Base-by-base conservation (phyloP, 331 rosid species). In the Quercus phellos region DNA sequence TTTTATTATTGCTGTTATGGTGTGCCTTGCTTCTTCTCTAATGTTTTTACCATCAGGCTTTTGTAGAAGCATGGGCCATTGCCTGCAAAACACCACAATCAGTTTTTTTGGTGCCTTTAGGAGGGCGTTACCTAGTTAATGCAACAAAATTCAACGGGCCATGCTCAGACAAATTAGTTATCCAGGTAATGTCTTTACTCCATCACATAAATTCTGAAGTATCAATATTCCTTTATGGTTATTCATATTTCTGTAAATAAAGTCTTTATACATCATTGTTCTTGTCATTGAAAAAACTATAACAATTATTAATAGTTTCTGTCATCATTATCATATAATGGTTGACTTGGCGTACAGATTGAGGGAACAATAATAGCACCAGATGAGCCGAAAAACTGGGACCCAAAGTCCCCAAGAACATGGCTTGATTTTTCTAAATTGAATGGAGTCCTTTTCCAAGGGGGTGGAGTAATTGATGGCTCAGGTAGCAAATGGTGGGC, bases 401-500 rank as follows among this genome's bases (percentile, higher is more conserved):
- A 95, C 90, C 87, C 94, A 16, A 87, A 90, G 16, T 75, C 84
- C 2, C 74, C 78, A 24, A 88, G 91, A 46, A 67, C 77, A 66
- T 95, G 99, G 99, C 99, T 95, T 14, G 90, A 79, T 21, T 95
- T 95, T 72, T 82, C 90, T 0, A 86, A 91, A 78, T 78, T 95
- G 70, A 77, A 77, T 0, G 87, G 89, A 77, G 89, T 82, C 80
- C 60, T 82, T 73, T 94, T 94, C 80, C 98, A 90, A 89, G 98
- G 98, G 6, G 46, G 70, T 72, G 98, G 98, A 58, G 83, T 90
- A 43, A 94, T 94, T 24, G 97, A 94, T 55, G 98, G 98, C 80
- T 92, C 98, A 9, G 98, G 98, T 12, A 91, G 89, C 75, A 94
- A 94, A 89, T 94, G 98, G 99, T 95, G 99, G 99, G 97, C 94